These are phyloP conservation scores for Cytospora schulzeri DNA, from an alignment of 2,329 filamentous ascomycete species.

Conservation along the genomic window DNA sequence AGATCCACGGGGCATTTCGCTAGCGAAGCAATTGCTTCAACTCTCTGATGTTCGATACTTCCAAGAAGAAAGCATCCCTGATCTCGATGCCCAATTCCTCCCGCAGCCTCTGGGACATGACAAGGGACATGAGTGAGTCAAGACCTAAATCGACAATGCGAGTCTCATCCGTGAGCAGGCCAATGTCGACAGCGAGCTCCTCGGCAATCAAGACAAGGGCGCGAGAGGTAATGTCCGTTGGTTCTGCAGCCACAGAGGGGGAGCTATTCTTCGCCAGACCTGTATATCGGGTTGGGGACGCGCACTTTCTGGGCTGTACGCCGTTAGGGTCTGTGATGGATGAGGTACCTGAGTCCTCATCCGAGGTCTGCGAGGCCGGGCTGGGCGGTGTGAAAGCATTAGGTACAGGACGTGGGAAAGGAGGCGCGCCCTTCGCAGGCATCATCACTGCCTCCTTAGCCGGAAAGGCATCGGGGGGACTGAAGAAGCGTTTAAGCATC, in stretches of 20 bases:
- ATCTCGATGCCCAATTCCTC: conserved; percentile 2
- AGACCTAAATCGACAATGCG: conserved; percentile 3
- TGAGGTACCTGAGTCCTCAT: too few relatives aligned
- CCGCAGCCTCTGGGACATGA: conserved; percentile 3
- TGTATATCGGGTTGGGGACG: too few relatives aligned
- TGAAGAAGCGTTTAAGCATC: conserved; percentile 14
- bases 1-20: too few relatives aligned
- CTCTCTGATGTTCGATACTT: neutral
- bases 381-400: neutral
- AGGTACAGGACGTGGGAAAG: too few relatives aligned
- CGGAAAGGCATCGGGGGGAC: neutral
- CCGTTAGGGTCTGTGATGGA: too few relatives aligned
- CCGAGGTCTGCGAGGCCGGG: too few relatives aligned
- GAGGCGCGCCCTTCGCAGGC: neutral
- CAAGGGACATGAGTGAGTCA: conserved; percentile 6
- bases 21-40: too few relatives aligned
- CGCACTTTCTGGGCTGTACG: too few relatives aligned
- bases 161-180: neutral
- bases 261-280: too few relatives aligned
- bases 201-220: conserved; percentile 3
- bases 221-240: neutral
- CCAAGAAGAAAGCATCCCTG: neutral
- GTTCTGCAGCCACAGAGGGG: neutral
- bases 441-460: neutral
- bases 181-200: neutral